phyloP scores from a whole-genome alignment of 495 filamentous ascomycete species.

The Echria macrotheca region DNA sequence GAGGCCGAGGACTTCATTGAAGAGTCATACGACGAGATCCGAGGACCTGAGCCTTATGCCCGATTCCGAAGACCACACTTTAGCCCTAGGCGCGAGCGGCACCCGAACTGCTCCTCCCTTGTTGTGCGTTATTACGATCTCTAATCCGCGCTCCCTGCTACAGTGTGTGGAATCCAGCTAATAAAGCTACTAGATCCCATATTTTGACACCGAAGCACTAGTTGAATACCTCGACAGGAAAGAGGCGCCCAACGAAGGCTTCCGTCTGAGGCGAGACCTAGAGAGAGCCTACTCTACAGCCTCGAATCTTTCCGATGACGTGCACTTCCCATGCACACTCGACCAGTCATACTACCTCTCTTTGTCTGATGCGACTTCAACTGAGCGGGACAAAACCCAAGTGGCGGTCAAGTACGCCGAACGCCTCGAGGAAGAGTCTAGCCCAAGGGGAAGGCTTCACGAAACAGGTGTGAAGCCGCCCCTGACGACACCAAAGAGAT shows the following conservation, averaged over 20 bases:
- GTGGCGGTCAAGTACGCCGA: background rate
- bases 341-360: background rate
- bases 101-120: background rate
- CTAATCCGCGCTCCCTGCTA: no score
- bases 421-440: background rate
- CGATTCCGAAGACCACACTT: background rate
- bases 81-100: background rate
- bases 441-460: no score
- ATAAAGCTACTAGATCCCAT: background rate
- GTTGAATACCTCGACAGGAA: background rate
- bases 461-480: no score
- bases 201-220: background rate
- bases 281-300: background rate
- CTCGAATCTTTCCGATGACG: background rate
- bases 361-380: background rate
- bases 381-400: background rate
- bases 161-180: no score
- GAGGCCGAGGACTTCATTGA: background rate
- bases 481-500: no score
- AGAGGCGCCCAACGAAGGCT: background rate
- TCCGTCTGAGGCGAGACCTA: background rate
- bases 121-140: no score
- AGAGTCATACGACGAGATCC: background rate
- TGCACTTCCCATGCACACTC: background rate
- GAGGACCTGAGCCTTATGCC: background rate